Evolutionary conservation across 176 grass and related monocot species (phyloP).

Genomic region (Aegilops longissima): DNA sequence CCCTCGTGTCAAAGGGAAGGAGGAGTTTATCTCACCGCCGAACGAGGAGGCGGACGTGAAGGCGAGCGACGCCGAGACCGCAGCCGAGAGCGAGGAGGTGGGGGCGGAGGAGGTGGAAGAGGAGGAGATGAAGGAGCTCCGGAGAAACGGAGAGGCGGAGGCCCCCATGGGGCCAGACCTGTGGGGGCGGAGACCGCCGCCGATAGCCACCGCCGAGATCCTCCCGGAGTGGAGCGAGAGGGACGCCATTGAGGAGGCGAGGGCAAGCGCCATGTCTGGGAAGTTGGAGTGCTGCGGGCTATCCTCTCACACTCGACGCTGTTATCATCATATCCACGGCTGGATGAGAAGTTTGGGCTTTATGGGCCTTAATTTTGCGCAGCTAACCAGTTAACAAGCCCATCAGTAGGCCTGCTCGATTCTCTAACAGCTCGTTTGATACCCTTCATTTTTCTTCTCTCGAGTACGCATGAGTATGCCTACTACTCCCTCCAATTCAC

Average conservation of each 20-base stretch:
- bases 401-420: no score
- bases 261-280: conserved; percentile 42
- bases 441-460: no score
- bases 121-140: conserved; percentile 59
- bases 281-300: conserved; percentile 27
- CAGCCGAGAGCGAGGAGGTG: conserved; percentile 39
- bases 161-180: not conserved
- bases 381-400: not conserved
- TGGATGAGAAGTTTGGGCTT: not conserved
- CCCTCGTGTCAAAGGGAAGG: not conserved
- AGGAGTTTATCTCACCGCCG: conserved; percentile 36
- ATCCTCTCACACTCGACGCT: conserved; percentile 7
- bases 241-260: conserved; percentile 47
- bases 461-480: no score
- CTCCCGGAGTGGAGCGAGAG: conserved; percentile 52
- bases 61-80: conserved; percentile 55
- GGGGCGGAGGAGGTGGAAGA: conserved; percentile 48
- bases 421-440: no score
- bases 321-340: conserved; percentile 39
- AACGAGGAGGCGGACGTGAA: conserved; percentile 62
- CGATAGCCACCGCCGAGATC: conserved; percentile 37
- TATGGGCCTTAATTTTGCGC: not conserved
- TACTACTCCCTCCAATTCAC: no score
- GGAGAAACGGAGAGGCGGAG: conserved; percentile 37
- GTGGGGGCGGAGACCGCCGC: conserved; percentile 31